Evolutionary conservation across 169 alveolate species (phyloP).

Genomic region (Cryptosporidium baileyi): DNA sequence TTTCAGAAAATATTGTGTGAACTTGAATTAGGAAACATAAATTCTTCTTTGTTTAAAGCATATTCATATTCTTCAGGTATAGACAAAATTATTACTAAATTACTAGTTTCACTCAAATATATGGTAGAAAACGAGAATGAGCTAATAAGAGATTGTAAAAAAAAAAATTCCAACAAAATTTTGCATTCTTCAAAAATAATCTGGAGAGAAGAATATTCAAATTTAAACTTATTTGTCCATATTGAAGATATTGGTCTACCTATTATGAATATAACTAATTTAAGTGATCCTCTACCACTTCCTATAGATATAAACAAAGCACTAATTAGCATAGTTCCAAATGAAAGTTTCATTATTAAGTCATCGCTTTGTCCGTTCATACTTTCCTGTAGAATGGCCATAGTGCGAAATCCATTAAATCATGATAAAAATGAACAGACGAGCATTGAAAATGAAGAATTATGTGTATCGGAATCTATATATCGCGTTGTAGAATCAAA

Average conservation of each 20-base stretch:
- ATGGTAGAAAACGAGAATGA: not conserved
- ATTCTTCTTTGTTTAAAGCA: not conserved
- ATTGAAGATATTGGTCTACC: constrained; percentile 28
- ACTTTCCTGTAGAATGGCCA: constrained; percentile 61
- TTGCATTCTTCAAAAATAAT: constrained; percentile 21
- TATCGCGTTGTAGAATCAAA: constrained; percentile 68
- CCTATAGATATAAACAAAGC: constrained; percentile 68
- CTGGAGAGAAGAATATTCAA: not conserved
- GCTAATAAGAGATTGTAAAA: not conserved
- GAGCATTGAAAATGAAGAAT: constrained; percentile 3
- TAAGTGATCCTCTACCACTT: constrained; percentile 39
- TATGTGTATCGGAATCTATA: constrained; percentile 35
- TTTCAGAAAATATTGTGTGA: constrained; percentile 11
- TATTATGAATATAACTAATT: constrained; percentile 23
- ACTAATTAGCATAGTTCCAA: constrained; percentile 55
- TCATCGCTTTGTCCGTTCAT: constrained; percentile 65
- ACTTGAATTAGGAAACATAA: constrained; percentile 19
- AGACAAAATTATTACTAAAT: constrained; percentile 9
- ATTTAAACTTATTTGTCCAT: not conserved
- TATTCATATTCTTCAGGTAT: constrained; percentile 2
- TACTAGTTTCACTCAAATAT: not conserved
- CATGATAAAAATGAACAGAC: not conserved
- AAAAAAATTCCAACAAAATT: not conserved
- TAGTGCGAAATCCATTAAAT: not conserved
- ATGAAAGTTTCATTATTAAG: constrained; percentile 48